phyloP scores from a whole-genome alignment of 306 rosid species.

The Glycine latifolia region DNA sequence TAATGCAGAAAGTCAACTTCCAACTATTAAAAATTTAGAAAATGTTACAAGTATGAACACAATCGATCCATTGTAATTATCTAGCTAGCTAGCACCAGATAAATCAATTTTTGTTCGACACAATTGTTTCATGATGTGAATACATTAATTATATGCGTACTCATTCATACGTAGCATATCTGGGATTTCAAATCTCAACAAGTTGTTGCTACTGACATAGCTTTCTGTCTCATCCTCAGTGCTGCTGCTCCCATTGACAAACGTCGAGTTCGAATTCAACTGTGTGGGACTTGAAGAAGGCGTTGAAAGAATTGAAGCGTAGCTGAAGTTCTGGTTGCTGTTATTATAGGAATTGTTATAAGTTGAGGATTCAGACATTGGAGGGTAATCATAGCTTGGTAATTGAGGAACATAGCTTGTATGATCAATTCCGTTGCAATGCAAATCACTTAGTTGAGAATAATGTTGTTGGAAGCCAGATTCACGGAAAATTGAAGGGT shows the following conservation, averaged over 20 bases:
- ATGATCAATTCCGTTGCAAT: slow-evolving; percentile 40
- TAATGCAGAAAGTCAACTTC: slow-evolving; percentile 33
- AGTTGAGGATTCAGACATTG: slow-evolving; percentile 44
- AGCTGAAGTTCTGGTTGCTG: slow-evolving; percentile 57
- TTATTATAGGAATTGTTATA: slow-evolving; percentile 37
- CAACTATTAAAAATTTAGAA: slow-evolving; percentile 45
- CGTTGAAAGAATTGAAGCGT: slow-evolving; percentile 69
- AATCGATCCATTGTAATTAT: slow-evolving; percentile 31
- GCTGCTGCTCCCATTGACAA: slow-evolving; percentile 51
- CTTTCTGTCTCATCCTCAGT: slow-evolving; percentile 83
- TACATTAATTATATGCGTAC: slow-evolving; percentile 56
- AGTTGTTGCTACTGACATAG: slow-evolving; percentile 71
- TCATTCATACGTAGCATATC: slow-evolving; percentile 54
- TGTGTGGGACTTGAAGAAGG: slow-evolving; percentile 75
- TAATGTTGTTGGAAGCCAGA: slow-evolving; percentile 51
- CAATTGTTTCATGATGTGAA: neutral
- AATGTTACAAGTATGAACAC: slow-evolving; percentile 53
- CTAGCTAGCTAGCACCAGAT: slow-evolving; percentile 28
- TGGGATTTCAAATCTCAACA: slow-evolving; percentile 63
- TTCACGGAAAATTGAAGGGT: slow-evolving; percentile 49
- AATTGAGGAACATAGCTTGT: slow-evolving; percentile 44
- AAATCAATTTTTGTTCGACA: slow-evolving; percentile 21
- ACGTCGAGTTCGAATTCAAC: slow-evolving; percentile 70
- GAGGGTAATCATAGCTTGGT: slow-evolving; percentile 54
- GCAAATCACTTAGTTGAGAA: slow-evolving; percentile 55